A percentile compares a stretch with the other conserved stretches of the same genome.
phyloP scores from a whole-genome alignment of 495 filamentous ascomycete genomes.

The Thermochaetoides thermophila region DNA sequence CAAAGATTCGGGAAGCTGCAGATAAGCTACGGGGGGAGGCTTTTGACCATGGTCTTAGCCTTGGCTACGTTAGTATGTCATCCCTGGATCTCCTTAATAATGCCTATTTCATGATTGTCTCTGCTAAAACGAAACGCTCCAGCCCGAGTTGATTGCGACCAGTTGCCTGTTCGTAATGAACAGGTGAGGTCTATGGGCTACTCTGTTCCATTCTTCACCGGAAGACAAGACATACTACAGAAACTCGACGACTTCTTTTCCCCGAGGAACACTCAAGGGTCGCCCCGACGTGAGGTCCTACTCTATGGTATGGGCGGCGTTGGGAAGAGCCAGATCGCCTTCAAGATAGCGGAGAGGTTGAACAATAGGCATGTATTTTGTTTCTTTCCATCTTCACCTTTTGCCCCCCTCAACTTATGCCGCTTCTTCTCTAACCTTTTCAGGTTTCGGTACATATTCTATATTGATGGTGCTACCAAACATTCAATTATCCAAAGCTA shows the following conservation, averaged over 20 bases:
- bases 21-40: background rate
- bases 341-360: constrained; percentile 4
- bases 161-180: too few relatives aligned
- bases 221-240: constrained; percentile 7
- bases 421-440: background rate
- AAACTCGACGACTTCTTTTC: constrained; percentile 4
- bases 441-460: constrained; percentile 11
- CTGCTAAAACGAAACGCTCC: too few relatives aligned
- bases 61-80: constrained; percentile 4
- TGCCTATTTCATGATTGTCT: too few relatives aligned
- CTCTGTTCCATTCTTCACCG: constrained; percentile 10
- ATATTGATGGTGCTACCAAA: constrained; percentile 5
- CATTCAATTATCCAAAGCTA: constrained; percentile 9
- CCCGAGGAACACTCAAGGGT: background rate
- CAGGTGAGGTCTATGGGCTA: background rate
- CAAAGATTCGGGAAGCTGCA: constrained; percentile 1
- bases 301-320: constrained; percentile 13
- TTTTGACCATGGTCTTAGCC: constrained; percentile 2
- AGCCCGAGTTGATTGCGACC: too few relatives aligned
- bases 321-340: constrained; percentile 14
- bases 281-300: constrained; percentile 5
- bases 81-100: too few relatives aligned
- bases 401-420: too few relatives aligned
- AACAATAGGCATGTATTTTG: constrained; percentile 1
- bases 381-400: background rate